Percentiles rank a stretch among this genome's conserved stretches.
phyloP scores from a whole-genome alignment of 2,329 filamentous ascomycete genomes.

The Fusarium longipes region DNA sequence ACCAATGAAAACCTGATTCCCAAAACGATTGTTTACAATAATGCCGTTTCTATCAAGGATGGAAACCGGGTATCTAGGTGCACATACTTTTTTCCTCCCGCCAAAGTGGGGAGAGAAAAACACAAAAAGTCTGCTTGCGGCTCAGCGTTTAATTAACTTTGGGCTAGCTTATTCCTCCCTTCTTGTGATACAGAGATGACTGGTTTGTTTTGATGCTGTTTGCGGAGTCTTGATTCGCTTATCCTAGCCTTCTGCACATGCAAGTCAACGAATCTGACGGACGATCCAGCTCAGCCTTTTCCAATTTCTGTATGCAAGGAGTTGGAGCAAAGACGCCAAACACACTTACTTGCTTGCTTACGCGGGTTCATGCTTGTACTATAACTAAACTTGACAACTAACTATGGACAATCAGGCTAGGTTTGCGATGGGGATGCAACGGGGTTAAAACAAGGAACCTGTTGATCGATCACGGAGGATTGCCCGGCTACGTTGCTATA shows the following conservation, averaged over 20 bases:
- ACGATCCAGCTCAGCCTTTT: slow-evolving; percentile 8
- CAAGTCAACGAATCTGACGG: slow-evolving; percentile 33
- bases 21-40: slow-evolving; percentile 36
- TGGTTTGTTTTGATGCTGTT: slow-evolving; percentile 25
- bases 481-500: not conserved
- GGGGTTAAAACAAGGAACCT: slow-evolving; percentile 27
- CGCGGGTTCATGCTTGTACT: slow-evolving; percentile 36
- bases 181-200: slow-evolving; percentile 15
- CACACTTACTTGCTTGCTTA: slow-evolving; percentile 20
- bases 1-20: slow-evolving; percentile 20
- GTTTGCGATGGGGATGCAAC: slow-evolving; percentile 1
- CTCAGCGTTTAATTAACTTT: slow-evolving; percentile 4
- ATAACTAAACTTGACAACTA: too few species aligned
- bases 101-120: not conserved
- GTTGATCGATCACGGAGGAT: slow-evolving; percentile 7
- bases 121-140: slow-evolving; percentile 39
- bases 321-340: slow-evolving; percentile 25
- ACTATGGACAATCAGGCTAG: slow-evolving; percentile 1
- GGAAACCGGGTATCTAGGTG: slow-evolving; percentile 32
- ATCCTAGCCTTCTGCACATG: slow-evolving; percentile 40
- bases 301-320: slow-evolving; percentile 40
- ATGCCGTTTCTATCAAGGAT: not conserved
- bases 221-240: slow-evolving; percentile 33
- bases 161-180: not conserved
- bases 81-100: slow-evolving; percentile 15